A percentile compares a stretch with the other conserved stretches of the same genome.
phyloP scores from a whole-genome alignment of 495 filamentous ascomycete genomes.

The Penicillium bovifimosum region DNA sequence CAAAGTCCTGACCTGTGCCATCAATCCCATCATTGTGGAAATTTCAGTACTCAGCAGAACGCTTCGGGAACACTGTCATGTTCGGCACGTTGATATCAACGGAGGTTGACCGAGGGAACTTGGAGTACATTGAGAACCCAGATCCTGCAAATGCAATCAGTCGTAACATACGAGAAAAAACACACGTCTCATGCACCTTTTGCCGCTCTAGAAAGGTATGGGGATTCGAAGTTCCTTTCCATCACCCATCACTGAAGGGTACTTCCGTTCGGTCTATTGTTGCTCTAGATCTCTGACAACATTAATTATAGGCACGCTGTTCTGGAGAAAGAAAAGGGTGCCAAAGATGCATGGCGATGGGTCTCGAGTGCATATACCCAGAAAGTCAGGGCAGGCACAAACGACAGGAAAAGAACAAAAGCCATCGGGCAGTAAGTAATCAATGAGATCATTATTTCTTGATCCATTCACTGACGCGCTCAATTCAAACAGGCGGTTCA shows the following conservation, averaged over 20 bases:
- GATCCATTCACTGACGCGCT: not conserved
- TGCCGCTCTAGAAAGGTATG: constrained; percentile 1
- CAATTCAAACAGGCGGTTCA: not conserved
- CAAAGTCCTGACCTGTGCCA: too few species aligned
- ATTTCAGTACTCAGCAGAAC: too few species aligned
- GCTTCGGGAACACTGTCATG: too few species aligned
- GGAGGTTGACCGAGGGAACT: not conserved
- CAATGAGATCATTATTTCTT: not conserved
- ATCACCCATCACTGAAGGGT: not conserved
- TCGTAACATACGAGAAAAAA: not conserved
- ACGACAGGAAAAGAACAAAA: not conserved
- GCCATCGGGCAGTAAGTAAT: not conserved
- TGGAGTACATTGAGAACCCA: not conserved
- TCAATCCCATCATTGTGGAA: too few species aligned
- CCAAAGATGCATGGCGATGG: not conserved
- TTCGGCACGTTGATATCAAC: not conserved
- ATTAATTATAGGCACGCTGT: not conserved
- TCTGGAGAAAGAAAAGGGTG: not conserved
- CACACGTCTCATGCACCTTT: not conserved
- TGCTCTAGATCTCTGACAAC: not conserved
- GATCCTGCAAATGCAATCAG: not conserved
- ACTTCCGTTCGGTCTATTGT: not conserved
- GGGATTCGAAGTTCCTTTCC: not conserved
- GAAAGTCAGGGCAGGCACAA: not conserved
- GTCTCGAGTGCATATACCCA: not conserved